phyloP scores from a whole-genome alignment of 1,284 basidiomycete species.

The Tylopilus sp. region DNA sequence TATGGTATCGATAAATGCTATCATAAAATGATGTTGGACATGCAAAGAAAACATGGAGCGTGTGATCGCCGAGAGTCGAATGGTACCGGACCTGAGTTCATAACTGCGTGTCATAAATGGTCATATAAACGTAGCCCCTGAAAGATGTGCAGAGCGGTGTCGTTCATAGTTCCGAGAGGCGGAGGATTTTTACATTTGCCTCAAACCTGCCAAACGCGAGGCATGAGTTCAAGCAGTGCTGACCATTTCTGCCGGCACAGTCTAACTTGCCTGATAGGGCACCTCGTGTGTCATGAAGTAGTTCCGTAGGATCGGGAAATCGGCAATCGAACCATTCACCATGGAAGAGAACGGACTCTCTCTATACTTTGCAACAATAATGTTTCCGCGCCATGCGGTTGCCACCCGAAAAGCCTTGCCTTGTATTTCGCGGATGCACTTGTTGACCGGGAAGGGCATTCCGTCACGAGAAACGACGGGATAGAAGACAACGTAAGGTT shows the following conservation, averaged over 20 bases:
- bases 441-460: slow-evolving; percentile 76
- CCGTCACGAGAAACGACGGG: slow-evolving; percentile 69
- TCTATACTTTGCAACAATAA: slow-evolving; percentile 70
- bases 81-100: slow-evolving; percentile 6
- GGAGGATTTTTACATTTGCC: slow-evolving; percentile 19
- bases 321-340: slow-evolving; percentile 72
- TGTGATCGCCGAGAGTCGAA: slow-evolving; percentile 13
- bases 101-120: slow-evolving; percentile 28
- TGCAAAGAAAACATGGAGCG: slow-evolving; percentile 26
- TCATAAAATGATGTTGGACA: slow-evolving; percentile 21
- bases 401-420: slow-evolving; percentile 55
- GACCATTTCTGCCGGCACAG: slow-evolving; percentile 13
- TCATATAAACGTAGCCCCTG: slow-evolving; percentile 28
- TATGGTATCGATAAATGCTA: slow-evolving; percentile 15
- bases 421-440: slow-evolving; percentile 68
- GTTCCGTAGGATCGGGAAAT: slow-evolving; percentile 76
- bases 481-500: slow-evolving; percentile 77
- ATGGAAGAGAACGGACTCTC: slow-evolving; percentile 65
- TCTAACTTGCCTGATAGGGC: slow-evolving; percentile 38
- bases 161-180: background rate
- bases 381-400: slow-evolving; percentile 71
- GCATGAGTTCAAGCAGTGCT: slow-evolving; percentile 27
- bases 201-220: slow-evolving; percentile 31
- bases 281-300: slow-evolving; percentile 63
- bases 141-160: slow-evolving; percentile 5